Evolutionary conservation across 1,284 basidiomycete species (phyloP), one percentile per base, ranked within the genome.

Genomic region (Microbotryomycetes sp.): DNA sequence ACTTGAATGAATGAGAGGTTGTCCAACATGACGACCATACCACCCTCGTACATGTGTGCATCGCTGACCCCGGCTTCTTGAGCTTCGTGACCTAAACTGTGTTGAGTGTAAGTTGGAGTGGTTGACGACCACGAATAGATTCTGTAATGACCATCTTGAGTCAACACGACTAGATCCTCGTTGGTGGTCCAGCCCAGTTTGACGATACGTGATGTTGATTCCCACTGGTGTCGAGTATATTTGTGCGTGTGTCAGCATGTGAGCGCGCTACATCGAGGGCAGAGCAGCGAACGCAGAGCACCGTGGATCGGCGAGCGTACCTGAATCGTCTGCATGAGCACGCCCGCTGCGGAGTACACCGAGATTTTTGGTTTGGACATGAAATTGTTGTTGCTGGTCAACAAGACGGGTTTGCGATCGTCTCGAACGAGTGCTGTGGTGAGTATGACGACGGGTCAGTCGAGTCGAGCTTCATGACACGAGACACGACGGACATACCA

Each of bases 91-190:
- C 92, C 92, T 1, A 97, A 81, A 0, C 89, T 88, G 73, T 86
- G 82, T 68, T 94, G 90, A 56, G 83, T 80, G 74, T 94, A 96
- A 57, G 56, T 4, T 60, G 71, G 9, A 25, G 51, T 4, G 58
- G 56, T 12, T n/a, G 30, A n/a, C 15, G 76, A 75, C 23, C 97
- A 80, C 74, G 93, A 86, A 74, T 97, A 97, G 22, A 97, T 74
- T 47, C 94, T 82, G 74, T 96, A 97, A 9, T 83, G 81, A 19
- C 94, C 94, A 71, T 97, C 92, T 75, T 96, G 92, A 69, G 92
- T 91, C 30, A 98, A 78, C 6, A 94, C 83, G 0, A 87, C 85
- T 36, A 97, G 81, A 55, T 85, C 82, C 71, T 94, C 89, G 68
- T 88, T 84, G 16, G 77, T 66, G 0, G 88, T 89, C 86, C 89